Conservation (phyloP, 441 rosid genomes). For the Pelargonium australe region DNA sequence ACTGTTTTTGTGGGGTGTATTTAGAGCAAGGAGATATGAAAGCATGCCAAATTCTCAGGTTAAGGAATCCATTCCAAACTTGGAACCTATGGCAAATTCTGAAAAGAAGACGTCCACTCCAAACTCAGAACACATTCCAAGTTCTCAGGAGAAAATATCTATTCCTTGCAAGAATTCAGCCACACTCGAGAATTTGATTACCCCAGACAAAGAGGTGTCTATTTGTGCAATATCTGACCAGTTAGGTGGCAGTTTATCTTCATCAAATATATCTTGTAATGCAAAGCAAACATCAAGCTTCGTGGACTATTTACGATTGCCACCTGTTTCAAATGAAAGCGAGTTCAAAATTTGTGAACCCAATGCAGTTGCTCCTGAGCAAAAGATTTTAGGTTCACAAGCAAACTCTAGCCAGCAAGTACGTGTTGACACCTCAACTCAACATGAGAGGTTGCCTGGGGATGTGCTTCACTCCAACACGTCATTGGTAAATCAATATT, state of each 20-base stretch:
- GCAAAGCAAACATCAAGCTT: constrained; percentile 15
- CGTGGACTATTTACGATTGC: neutral
- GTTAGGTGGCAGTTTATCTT: constrained; percentile 14
- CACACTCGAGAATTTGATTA: too few species aligned
- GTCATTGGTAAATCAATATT: constrained; percentile 7
- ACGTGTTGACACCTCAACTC: neutral
- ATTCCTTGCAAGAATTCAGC: constrained; percentile 1
- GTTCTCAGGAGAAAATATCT: neutral
- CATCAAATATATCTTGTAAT: constrained; percentile 2
- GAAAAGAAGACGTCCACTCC: constrained; percentile 3
- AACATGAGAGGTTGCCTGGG: constrained; percentile 14
- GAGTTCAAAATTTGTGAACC: constrained; percentile 14
- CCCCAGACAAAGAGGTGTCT: neutral
- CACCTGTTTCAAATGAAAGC: constrained; percentile 17
- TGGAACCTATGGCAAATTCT: neutral
- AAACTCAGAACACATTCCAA: constrained; percentile 10
- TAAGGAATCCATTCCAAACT: too few species aligned
- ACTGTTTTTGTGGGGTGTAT: constrained; percentile 33
- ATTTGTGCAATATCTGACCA: constrained; percentile 9
- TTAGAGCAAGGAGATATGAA: constrained; percentile 18
- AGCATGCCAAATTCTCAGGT: too few species aligned
- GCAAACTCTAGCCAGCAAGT: constrained; percentile 8
- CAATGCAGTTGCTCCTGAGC: constrained; percentile 11
- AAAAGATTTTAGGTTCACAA: constrained; percentile 12
- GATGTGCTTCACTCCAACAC: neutral